Evolutionary conservation across 2,329 filamentous ascomycete species (phyloP).

Genomic region (Phaeomoniella chlamydospora): DNA sequence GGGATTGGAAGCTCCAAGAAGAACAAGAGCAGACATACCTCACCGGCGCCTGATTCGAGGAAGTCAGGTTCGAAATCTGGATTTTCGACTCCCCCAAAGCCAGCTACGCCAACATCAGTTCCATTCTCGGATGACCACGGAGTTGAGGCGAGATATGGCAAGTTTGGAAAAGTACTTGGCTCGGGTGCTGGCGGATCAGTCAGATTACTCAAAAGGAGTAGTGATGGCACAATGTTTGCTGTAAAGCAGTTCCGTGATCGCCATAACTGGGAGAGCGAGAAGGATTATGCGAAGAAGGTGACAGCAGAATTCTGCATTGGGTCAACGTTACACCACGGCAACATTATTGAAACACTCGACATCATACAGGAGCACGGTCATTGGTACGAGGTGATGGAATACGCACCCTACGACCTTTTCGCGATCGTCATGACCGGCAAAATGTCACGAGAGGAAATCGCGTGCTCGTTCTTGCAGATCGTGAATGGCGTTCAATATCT

Average conservation of each 20-base stretch:
- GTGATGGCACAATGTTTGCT: slow-evolving; percentile 85
- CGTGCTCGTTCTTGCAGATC: slow-evolving; percentile 86
- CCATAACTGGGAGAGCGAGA: slow-evolving; percentile 85
- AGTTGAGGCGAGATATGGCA: slow-evolving; percentile 81
- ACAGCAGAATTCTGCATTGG: slow-evolving; percentile 98
- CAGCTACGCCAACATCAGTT: slow-evolving; percentile 36
- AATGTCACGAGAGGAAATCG: slow-evolving; percentile 84
- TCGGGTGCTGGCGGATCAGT: slow-evolving; percentile 92
- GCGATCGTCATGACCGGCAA: slow-evolving; percentile 98
- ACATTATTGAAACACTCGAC: slow-evolving; percentile 95
- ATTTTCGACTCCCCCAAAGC: slow-evolving; percentile 37
- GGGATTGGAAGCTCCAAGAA: slow-evolving; percentile 52
- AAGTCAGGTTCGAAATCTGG: slow-evolving; percentile 37
- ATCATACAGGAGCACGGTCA: slow-evolving; percentile 86
- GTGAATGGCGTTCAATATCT: slow-evolving; percentile 87
- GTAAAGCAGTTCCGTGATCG: slow-evolving; percentile 93
- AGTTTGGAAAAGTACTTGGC: slow-evolving; percentile 84
- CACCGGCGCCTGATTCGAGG: slow-evolving; percentile 49
- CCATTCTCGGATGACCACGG: slow-evolving; percentile 94
- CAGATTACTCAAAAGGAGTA: slow-evolving; percentile 80
- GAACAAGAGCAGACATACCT: slow-evolving; percentile 41
- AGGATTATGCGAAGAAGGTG: slow-evolving; percentile 94
- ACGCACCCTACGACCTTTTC: slow-evolving; percentile 88
- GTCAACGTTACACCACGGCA: slow-evolving; percentile 90
- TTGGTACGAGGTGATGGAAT: slow-evolving; percentile 99